Base-by-base conservation (phyloP, 345 rosid genomes). In the Eucalyptus erythrocorys region DNA sequence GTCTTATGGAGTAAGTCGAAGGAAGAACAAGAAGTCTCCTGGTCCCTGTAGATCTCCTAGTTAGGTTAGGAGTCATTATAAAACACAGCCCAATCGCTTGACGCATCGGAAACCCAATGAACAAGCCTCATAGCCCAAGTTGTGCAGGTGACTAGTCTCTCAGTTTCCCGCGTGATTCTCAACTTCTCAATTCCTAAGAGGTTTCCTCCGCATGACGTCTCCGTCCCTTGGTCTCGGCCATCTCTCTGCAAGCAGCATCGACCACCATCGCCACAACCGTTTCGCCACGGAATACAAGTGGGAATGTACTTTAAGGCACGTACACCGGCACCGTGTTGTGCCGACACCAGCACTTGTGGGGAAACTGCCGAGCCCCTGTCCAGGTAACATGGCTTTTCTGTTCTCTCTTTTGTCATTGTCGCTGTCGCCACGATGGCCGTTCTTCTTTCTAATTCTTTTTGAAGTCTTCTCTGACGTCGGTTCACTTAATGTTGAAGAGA, bases 111-210 rank as follows among this genome's bases (percentile, higher is more conserved):
- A 64, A 64, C 10, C 76, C 76, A 64, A n/a, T 19, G 0, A 6
- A 0, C 76, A n/a, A n/a, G 37, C 76, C 21, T 64, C 37, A 14
- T 64, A 6, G 76, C 19, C 17, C 2, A 64, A 64, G 37, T 64
- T n/a, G 16, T n/a, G 40, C 37, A n/a, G 76, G 6, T n/a, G 71
- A 27, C 71, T 0, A 0, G 34, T 3, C 71, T 27, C 16, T 30
- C 71, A 27, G 71, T 30, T 61, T 61, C 8, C 32, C 0, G 17
- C 4, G 34, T 61, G 76, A n/a, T n/a, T 64, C 76, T 64, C 76
- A n/a, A 64, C 76, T n/a, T 6, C 76, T n/a, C 21, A n/a, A 32
- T 6, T 10, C 40, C 21, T 4, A n/a, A 61, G 76, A 34, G 76
- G 40, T n/a, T 64, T 64, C 21, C 71, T 30, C 71, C 34, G 1